Conservation (phyloP, 2,329 filamentous ascomycete genomes). For the Anisogramma anomala region DNA sequence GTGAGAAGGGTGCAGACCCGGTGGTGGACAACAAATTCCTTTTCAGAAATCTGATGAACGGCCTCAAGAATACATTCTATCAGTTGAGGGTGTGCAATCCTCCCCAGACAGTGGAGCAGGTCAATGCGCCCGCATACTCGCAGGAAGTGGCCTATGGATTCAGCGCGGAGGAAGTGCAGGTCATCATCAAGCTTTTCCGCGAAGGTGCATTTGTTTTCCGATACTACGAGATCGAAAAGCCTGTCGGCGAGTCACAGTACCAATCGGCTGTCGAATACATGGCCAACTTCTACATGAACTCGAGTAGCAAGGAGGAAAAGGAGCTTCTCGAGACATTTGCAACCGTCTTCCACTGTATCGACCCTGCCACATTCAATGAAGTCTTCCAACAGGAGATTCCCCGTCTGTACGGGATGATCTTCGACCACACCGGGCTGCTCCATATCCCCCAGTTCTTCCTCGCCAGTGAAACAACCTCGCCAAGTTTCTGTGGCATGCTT, state of each 20-base stretch:
- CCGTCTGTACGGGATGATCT: slow-evolving; percentile 93
- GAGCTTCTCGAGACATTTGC: slow-evolving; percentile 95
- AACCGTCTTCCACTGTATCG: slow-evolving; percentile 96
- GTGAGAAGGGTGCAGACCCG: slow-evolving; percentile 79
- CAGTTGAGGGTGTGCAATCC: slow-evolving; percentile 86
- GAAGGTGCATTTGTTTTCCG: slow-evolving; percentile 94
- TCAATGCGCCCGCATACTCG: slow-evolving; percentile 80
- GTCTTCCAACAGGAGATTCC: slow-evolving; percentile 97
- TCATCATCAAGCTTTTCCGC: slow-evolving; percentile 93
- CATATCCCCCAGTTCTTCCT: slow-evolving; percentile 97
- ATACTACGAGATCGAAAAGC: slow-evolving; percentile 87
- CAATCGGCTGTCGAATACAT: slow-evolving; percentile 82
- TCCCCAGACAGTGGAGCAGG: slow-evolving; percentile 56
- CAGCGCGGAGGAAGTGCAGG: slow-evolving; percentile 90
- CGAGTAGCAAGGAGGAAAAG: slow-evolving; percentile 91
- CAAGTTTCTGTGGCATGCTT: slow-evolving; percentile 96
- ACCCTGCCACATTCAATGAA: slow-evolving; percentile 96
- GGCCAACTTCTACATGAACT: slow-evolving; percentile 89
- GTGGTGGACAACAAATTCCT: slow-evolving; percentile 96
- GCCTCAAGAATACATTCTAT: slow-evolving; percentile 92
- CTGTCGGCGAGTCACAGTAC: slow-evolving; percentile 58
- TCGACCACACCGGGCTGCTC: slow-evolving; percentile 85
- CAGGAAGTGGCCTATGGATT: slow-evolving; percentile 92
- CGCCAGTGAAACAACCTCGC: slow-evolving; percentile 95
- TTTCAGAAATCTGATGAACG: slow-evolving; percentile 92